Evolutionary conservation across 2,329 filamentous ascomycete genomes (phyloP).

Genomic region (Aspergillus candidus): DNA sequence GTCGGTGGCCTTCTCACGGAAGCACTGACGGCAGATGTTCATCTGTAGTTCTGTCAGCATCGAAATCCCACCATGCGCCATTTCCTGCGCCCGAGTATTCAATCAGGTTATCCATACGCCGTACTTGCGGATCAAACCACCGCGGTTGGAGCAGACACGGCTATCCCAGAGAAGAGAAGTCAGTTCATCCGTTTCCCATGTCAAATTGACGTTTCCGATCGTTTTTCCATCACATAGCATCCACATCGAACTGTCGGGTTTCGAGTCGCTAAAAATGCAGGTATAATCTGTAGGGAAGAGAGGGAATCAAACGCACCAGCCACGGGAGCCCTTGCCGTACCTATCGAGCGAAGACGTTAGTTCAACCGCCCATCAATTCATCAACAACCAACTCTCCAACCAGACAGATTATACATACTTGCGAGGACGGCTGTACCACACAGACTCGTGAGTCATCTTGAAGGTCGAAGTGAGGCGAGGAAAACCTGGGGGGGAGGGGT

Average conservation of each 20-base stretch:
- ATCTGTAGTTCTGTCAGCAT: conserved; percentile 20
- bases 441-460: conserved; percentile 85
- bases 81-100: too few relatives aligned
- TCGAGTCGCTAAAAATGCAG: too few relatives aligned
- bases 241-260: conserved; percentile 2
- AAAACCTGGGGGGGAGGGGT: conserved; percentile 21
- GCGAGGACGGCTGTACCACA: conserved; percentile 98
- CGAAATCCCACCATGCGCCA: conserved; percentile 1
- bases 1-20: conserved; percentile 62
- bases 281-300: too few relatives aligned
- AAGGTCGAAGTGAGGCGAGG: conserved; percentile 35
- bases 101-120: conserved; percentile 45
- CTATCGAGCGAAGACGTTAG: conserved; percentile 20
- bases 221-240: neutral
- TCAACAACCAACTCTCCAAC: conserved; percentile 7
- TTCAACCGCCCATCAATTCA: conserved; percentile 1
- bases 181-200: conserved; percentile 5
- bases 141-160: conserved; percentile 86
- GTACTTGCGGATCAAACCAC: conserved; percentile 99
- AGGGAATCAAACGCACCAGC: conserved; percentile 63
- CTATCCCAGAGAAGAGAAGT: conserved; percentile 37
- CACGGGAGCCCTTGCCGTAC: conserved; percentile 84
- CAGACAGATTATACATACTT: conserved; percentile 50
- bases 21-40: conserved; percentile 62
- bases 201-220: conserved; percentile 13